Base-by-base conservation (phyloP, 169 alveolate genomes). In the Eimeria maxima region DNA sequence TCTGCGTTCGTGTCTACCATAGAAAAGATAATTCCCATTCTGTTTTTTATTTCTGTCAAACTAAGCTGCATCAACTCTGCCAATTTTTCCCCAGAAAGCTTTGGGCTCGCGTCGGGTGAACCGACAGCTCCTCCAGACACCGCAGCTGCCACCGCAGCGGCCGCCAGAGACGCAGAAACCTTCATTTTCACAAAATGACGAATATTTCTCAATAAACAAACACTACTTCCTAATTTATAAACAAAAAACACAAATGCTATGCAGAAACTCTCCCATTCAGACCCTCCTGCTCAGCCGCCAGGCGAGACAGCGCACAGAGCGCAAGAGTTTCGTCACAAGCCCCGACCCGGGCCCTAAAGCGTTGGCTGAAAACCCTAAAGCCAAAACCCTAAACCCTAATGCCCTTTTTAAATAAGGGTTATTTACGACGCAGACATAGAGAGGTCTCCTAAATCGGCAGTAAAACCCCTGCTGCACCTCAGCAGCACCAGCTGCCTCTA, bases 31-130 rank as follows among this genome's bases (percentile, higher is more conserved):
- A 73, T 55, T 16, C 33, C 53, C 95, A 89, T 89, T 53, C 95
- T 73, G 24, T 89, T 55, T 29, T 71, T 67, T 53, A 89, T 89
- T 55, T 89, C 95, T 0, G 38, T 67, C 55, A 89, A 18, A 50
- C 80, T 74, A 69, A 89, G 24, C 73, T 89, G 95, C 95, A 89
- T 67, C 55, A 89, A 55, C 29, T 89, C 95, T 16, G 95, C 95
- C 38, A 89, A 60, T 71, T 89, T 89, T 38, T 67, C 95, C 6
- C 95, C 87, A 6, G 95, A 69, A 29, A 89, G 74, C 74, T 89
- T 89, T 10, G 95, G 87, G 45, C 42, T 8, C 33, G 86, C 29
- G n/a, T 55, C 95, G 18, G 73, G 60, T 42, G 69, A 13, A 47
- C 89, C 89, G 60, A 18, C 89, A 78, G 89, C 67, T 42, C 55